Percentiles rank a stretch among this genome's conserved stretches.
Conservation (phyloP, 345 rosid species). For the Hypericum perforatum region DNA sequence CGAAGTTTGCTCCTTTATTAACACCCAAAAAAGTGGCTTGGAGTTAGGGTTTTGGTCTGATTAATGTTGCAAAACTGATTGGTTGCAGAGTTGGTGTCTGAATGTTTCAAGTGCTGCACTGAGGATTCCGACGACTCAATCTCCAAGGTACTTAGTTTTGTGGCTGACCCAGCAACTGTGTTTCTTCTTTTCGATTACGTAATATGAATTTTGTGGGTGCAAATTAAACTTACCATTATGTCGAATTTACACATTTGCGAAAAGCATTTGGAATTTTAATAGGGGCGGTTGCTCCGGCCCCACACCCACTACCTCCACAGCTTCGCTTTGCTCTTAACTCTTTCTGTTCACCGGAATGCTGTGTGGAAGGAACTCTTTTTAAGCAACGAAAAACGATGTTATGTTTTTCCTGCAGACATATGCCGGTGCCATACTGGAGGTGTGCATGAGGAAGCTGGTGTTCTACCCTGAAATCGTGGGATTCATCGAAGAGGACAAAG, state of each 20-base stretch:
- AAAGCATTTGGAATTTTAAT: no score
- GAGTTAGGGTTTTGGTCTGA: constrained; percentile 12
- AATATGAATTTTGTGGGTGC: no score
- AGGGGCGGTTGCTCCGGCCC: no score
- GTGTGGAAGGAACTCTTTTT: no score
- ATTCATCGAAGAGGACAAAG: constrained; percentile 89
- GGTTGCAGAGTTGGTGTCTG: constrained; percentile 77
- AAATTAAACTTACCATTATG: no score
- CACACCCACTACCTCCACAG: no score
- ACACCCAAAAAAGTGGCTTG: constrained; percentile 5
- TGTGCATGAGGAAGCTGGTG: constrained; percentile 87
- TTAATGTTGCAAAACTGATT: no score
- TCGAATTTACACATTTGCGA: no score
- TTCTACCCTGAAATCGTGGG: constrained; percentile 88
- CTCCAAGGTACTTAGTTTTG: constrained; percentile 58
- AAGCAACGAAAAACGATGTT: not conserved
- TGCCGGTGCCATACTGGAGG: constrained; percentile 81
- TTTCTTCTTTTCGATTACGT: not conserved
- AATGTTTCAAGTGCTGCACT: constrained; percentile 88
- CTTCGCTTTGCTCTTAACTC: no score
- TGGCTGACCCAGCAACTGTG: not conserved
- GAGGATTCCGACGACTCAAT: constrained; percentile 86
- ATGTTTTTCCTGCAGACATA: constrained; percentile 39
- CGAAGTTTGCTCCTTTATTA: no score
- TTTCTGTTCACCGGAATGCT: no score